Percentiles rank a stretch among this genome's conserved stretches.
phyloP scores from a whole-genome alignment of 2,329 filamentous ascomycete genomes.

The Trichoderma simmonsii region DNA sequence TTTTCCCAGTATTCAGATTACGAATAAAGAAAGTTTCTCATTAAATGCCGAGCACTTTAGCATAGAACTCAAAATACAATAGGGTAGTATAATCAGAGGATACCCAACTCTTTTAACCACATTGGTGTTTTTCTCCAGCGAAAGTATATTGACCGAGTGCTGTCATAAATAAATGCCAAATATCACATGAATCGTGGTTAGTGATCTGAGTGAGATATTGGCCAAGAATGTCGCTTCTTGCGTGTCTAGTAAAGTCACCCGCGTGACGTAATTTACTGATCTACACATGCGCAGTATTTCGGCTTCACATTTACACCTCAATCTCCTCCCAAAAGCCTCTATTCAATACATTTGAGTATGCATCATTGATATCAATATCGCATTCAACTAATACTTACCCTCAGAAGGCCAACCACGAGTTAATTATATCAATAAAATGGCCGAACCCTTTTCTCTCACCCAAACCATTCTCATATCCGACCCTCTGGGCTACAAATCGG shows the following conservation, averaged over 20 bases:
- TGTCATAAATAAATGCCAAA: not conserved
- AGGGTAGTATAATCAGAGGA: not conserved
- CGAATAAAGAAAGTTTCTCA: not conserved
- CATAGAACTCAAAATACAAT: not conserved
- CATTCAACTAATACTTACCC: not conserved
- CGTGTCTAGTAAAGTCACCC: not conserved
- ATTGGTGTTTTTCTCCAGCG: not conserved
- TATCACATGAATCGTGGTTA: not conserved
- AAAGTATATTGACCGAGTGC: not conserved
- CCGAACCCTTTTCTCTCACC: conserved; percentile 45
- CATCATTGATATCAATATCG: not conserved
- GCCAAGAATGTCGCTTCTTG: not conserved
- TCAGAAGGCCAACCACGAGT: not conserved
- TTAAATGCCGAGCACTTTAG: not conserved
- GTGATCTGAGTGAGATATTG: not conserved
- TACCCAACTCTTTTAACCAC: not conserved
- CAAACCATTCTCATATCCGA: conserved; percentile 52
- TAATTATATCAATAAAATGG: not conserved
- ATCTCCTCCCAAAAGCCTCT: not conserved
- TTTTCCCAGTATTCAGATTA: not conserved
- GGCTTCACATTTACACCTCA: not conserved
- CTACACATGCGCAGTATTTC: not conserved
- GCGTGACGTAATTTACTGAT: conserved; percentile 4
- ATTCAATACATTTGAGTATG: not conserved
- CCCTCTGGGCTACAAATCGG: conserved; percentile 45